Evolutionary conservation across 2,329 filamentous ascomycete genomes (phyloP).

Genomic region (Penicillium sp.): DNA sequence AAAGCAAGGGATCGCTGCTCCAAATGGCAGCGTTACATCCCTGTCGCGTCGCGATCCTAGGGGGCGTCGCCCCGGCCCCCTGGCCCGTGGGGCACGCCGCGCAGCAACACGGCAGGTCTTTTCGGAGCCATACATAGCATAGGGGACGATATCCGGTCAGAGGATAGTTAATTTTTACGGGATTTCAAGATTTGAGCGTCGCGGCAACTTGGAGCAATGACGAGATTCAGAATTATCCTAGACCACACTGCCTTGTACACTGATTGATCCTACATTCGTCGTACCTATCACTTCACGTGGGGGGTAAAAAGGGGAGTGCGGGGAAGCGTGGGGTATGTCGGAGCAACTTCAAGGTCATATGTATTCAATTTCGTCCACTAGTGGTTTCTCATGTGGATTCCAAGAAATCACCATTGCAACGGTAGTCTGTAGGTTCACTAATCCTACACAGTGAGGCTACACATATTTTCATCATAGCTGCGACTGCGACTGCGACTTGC

Average conservation of each 20-base stretch:
- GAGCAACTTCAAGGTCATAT: neutral
- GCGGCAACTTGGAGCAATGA: too few species aligned
- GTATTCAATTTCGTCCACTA: neutral
- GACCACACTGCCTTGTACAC: too few species aligned
- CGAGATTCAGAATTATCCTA: too few species aligned
- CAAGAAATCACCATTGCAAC: neutral
- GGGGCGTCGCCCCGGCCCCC: too few species aligned
- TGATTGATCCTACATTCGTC: too few species aligned
- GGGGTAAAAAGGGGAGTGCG: conserved; percentile 1
- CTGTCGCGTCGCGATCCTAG: neutral
- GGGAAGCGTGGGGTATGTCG: neutral
- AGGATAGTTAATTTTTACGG: too few species aligned
- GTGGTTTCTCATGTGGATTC: neutral
- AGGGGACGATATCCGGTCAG: too few species aligned
- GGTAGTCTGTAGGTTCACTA: too few species aligned
- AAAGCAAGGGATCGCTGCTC: neutral
- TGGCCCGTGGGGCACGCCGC: conserved; percentile 6
- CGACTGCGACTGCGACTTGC: conserved; percentile 6
- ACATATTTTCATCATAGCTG: neutral
- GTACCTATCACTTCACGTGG: neutral
- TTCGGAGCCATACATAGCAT: too few species aligned
- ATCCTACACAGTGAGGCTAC: too few species aligned
- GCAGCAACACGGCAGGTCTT: neutral
- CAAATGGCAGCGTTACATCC: conserved; percentile 19
- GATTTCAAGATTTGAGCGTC: too few species aligned